Percentiles rank a stretch among this genome's conserved stretches.
phyloP scores from a whole-genome alignment of 2,329 filamentous ascomycete species.

The Sarocladiaceae sp. region DNA sequence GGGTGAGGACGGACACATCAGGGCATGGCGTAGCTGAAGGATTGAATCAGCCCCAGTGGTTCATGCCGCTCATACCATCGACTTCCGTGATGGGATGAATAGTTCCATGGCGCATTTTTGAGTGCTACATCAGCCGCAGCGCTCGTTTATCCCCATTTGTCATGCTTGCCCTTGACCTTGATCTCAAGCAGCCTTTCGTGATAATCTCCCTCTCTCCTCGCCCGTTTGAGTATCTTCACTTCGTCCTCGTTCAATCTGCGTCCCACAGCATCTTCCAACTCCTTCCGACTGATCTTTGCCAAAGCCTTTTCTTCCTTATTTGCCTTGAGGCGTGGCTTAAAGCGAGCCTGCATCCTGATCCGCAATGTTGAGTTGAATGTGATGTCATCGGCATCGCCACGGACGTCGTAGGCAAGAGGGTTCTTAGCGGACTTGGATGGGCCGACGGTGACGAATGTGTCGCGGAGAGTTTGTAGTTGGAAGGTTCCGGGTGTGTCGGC shows the following conservation, averaged over 20 bases:
- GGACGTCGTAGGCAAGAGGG: conserved; percentile 43
- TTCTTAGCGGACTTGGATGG: conserved; percentile 46
- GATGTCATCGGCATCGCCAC: conserved; percentile 68
- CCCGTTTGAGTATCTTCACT: conserved; percentile 76
- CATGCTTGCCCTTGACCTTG: conserved; percentile 89
- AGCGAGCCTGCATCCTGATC: conserved; percentile 90
- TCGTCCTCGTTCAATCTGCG: conserved; percentile 78
- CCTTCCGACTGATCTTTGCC: conserved; percentile 80
- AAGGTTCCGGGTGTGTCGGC: conserved; percentile 67
- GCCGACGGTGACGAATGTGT: conserved; percentile 64
- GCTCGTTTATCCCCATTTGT: conserved; percentile 67
- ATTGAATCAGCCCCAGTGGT: background rate
- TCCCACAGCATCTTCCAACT: conserved; percentile 79
- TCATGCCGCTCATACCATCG: background rate
- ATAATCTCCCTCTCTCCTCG: conserved; percentile 81
- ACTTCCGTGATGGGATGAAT: background rate
- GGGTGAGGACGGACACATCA: conserved; percentile 55
- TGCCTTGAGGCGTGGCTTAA: conserved; percentile 79
- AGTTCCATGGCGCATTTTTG: background rate
- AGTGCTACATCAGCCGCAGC: too few species aligned
- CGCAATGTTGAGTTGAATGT: conserved; percentile 69
- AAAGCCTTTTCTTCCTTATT: conserved; percentile 78
- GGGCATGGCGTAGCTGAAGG: conserved; percentile 42
- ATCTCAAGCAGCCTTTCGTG: conserved; percentile 82
- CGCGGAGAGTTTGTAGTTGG: conserved; percentile 67